Evolutionary conservation across 108 stramenopile genomes (phyloP).

Genomic region (Cylindrotheca closterium): DNA sequence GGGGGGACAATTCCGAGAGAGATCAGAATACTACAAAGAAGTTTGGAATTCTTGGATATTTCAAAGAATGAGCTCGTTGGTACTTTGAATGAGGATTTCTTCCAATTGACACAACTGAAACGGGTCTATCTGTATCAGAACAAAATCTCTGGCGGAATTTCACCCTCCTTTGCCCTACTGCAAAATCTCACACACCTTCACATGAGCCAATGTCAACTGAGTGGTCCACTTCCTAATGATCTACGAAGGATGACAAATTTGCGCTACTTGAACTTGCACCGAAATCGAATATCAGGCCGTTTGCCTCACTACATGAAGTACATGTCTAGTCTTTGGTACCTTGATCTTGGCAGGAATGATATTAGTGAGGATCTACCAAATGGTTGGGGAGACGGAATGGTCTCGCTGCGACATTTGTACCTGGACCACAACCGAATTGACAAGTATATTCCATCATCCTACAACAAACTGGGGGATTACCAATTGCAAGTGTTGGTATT

Average conservation of each 20-base stretch:
- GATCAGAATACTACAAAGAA: constrained; percentile 1
- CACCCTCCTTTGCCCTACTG: constrained; percentile 4
- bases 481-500: constrained; percentile 32
- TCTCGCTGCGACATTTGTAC: constrained; percentile 32
- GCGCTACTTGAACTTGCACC: constrained; percentile 37
- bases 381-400: constrained; percentile 21
- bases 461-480: constrained; percentile 39
- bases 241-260: too few relatives aligned
- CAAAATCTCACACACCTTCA: constrained; percentile 15
- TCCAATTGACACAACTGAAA: constrained; percentile 4
- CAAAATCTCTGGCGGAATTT: constrained; percentile 18
- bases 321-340: constrained; percentile 26
- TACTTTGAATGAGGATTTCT: constrained; percentile 20
- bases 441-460: constrained; percentile 35
- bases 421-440: constrained; percentile 46
- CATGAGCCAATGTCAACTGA: constrained; percentile 15
- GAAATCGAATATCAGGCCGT: constrained; percentile 34
- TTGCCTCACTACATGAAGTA: constrained; percentile 29
- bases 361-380: constrained; percentile 40
- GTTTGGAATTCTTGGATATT: constrained; percentile 17
- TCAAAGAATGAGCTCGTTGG: constrained; percentile 8
- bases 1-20: constrained; percentile 26
- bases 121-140: constrained; percentile 24
- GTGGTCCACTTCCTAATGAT: constrained; percentile 15
- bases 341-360: constrained; percentile 43